phyloP scores from a whole-genome alignment of 495 filamentous ascomycete species.

The Tuber indicum region DNA sequence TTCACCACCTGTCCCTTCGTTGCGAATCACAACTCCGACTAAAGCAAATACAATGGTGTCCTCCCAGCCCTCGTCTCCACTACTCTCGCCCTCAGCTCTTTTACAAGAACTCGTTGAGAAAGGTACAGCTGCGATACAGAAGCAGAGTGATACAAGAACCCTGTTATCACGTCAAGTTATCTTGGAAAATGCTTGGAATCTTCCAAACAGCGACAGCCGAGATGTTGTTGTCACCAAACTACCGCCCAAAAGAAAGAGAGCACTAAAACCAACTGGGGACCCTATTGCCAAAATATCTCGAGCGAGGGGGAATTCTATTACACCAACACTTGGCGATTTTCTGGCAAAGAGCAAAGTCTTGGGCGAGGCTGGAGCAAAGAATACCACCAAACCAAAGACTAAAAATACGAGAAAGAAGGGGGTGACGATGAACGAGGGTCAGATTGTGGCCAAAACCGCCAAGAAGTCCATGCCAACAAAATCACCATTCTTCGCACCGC shows the following conservation, averaged over 20 bases:
- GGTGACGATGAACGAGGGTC: conserved; percentile 13
- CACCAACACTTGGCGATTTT: not conserved
- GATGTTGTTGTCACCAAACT: not conserved
- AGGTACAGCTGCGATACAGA: not conserved
- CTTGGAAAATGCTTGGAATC: not conserved
- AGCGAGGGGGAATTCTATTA: not conserved
- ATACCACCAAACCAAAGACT: not conserved
- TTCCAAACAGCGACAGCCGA: not conserved
- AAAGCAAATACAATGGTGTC: not conserved
- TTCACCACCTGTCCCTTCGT: not conserved
- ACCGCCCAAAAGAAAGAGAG: not conserved
- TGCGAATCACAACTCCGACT: not conserved
- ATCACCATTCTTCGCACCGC: conserved; percentile 23
- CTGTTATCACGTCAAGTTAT: not conserved
- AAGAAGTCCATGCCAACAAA: conserved; percentile 17
- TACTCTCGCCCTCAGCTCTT: not conserved
- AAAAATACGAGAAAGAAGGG: conserved; percentile 15
- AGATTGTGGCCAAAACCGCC: conserved; percentile 21
- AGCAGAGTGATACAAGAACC: not conserved
- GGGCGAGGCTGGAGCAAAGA: not conserved
- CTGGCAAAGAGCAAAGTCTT: not conserved
- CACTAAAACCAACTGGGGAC: not conserved
- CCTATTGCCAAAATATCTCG: not conserved
- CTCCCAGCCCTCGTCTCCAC: not conserved
- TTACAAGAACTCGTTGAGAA: not conserved